Evolutionary conservation across 2,329 filamentous ascomycete species (phyloP).

Genomic region (Neobulgaria alba): DNA sequence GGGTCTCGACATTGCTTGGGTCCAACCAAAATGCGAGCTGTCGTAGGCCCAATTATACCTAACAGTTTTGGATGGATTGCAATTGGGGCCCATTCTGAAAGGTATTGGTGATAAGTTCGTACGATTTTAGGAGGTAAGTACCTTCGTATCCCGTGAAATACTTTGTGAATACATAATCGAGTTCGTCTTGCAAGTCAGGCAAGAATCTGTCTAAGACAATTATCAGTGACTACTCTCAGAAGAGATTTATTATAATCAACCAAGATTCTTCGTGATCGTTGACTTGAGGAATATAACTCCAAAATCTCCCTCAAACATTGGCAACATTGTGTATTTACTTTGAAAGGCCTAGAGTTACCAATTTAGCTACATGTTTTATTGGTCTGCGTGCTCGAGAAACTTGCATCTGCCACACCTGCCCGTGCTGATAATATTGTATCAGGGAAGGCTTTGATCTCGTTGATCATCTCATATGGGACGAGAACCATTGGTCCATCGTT

Average conservation of each 20-base stretch:
- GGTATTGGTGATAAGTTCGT: background rate
- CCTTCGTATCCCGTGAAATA: background rate
- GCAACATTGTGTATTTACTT: no score
- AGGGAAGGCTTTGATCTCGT: conserved; percentile 3
- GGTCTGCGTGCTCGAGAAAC: no score
- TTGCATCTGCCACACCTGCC: background rate
- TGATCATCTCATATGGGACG: background rate
- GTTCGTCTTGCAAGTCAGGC: background rate
- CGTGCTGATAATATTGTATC: conserved; percentile 2
- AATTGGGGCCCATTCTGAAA: background rate
- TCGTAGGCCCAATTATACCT: background rate
- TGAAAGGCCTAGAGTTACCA: no score
- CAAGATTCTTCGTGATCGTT: no score
- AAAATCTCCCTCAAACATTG: no score
- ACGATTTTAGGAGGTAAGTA: background rate
- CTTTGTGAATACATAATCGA: background rate
- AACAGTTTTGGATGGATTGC: background rate
- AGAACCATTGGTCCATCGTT: background rate
- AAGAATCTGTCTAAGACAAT: no score
- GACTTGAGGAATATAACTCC: no score
- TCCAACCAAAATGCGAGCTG: background rate
- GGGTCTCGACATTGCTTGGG: background rate
- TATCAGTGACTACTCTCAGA: no score
- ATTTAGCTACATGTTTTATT: no score
- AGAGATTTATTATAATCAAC: no score